Base-by-base conservation (phyloP, 2,329 filamentous ascomycete genomes). In the Exutisphaerella laricina region DNA sequence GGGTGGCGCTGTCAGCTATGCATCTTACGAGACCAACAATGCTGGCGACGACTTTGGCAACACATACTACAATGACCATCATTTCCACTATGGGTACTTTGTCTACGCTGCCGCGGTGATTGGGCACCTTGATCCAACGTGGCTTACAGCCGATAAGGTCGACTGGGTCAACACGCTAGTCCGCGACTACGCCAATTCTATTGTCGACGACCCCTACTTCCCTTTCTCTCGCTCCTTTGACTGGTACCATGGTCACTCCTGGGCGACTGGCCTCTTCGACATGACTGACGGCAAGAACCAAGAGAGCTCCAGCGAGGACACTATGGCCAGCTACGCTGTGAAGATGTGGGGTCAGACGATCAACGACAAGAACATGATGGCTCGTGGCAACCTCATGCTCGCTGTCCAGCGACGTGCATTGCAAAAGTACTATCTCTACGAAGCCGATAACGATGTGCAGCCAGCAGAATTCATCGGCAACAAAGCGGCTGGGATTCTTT, bases 221-320 rank as follows among this genome's bases (percentile, higher is more conserved):
- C 89, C 90, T 0, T 82, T 87, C 54, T 89, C 77, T 48, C 79
- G 92, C 36, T 79, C 73, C 43, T 97, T 96, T 59, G 92, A 97
- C 66, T 96, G 88, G 87, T 97, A 82, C 64, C 81, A 94, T 58
- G 92, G 90, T 2, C 92, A 97, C 71, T 88, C 84, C 45, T 96
- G 90, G 88, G 90, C 90, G 2, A 88, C 87, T 42, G 85, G 85
- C 1, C 67, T 90, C 4, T 85, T 79, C 56, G 77, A 84, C 49
- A 73, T 77, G 26, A 70, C 70, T 42, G 84, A 90, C 61, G 85
- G 86, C 48, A 89, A 89, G 67, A 80, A 90, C 62, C 77, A 89
- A 67, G 92, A 97, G 64, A 92, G 86, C 21, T 87, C 84, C 33
- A 90, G 86, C 0, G 90, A 97, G 66, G 92, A 97, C 64, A 80